Evolutionary conservation across 1,284 basidiomycete genomes (phyloP).

Genomic region (Ustilago shanxiensis): DNA sequence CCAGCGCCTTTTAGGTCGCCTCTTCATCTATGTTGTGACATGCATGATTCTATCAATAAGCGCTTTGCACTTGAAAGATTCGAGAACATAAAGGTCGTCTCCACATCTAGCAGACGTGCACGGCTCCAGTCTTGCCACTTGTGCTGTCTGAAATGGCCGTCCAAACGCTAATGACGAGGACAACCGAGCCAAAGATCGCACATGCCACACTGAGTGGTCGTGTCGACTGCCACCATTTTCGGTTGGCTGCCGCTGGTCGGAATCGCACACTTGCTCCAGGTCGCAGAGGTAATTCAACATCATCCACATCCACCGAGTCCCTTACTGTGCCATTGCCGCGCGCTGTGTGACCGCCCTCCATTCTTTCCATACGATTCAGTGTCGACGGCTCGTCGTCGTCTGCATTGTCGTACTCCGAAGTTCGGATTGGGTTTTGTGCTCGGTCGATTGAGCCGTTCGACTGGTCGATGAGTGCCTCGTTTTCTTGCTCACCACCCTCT

Average conservation of each 20-base stretch:
- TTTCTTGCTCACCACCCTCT: conserved; percentile 17
- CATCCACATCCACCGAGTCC: conserved; percentile 54
- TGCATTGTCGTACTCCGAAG: conserved; percentile 37
- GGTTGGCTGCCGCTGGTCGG: conserved; percentile 49
- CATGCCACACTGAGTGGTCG: conserved; percentile 63
- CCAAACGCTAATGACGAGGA: conserved; percentile 62
- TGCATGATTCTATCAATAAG: too few relatives aligned
- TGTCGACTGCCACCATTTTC: conserved; percentile 67
- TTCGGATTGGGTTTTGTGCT: conserved; percentile 28
- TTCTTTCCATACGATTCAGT: conserved; percentile 33
- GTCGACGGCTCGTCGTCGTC: conserved; percentile 40
- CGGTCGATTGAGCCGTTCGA: conserved; percentile 26
- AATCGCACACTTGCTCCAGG: conserved; percentile 61
- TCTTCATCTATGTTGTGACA: not conserved
- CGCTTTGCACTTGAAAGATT: too few relatives aligned
- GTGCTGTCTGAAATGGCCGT: conserved; percentile 48
- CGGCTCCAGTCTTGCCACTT: conserved; percentile 50
- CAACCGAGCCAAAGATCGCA: conserved; percentile 64
- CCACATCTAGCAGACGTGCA: conserved; percentile 44
- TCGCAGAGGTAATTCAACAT: conserved; percentile 65
- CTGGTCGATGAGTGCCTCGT: conserved; percentile 36
- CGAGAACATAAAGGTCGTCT: not conserved
- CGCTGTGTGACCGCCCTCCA: conserved; percentile 35
- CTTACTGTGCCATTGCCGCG: conserved; percentile 7
- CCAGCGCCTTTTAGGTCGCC: not conserved